Base-by-base conservation (phyloP, 73 alveolate species). In the Paramecium caudatum region DNA sequence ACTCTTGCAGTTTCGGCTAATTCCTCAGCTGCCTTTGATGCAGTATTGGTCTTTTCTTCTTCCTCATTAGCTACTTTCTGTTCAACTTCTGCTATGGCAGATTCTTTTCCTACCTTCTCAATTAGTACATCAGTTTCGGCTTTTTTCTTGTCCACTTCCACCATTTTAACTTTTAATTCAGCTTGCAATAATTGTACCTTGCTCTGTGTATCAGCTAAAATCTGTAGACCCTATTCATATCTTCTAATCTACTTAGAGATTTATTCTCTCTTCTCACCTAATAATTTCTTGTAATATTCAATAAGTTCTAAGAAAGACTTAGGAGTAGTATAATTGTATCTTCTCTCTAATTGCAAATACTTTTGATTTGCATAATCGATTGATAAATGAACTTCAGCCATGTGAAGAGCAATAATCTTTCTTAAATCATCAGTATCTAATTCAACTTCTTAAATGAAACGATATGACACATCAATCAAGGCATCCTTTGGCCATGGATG, bases 401-500 rank as follows among this genome's bases (percentile, higher is more conserved):
- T 96, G 63, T 96, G 94, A 47, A 81, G 87, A 23, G 98, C 90
- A 55, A 96, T 90, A 0, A 85, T 43, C 32, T 78, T 90, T 70
- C 96, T 90, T 6, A 92, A 82, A 82, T 96, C 99, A 21, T 96
- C 98, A 27, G 91, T 82, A 0, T 94, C 96, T 43, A 96, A 81
- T 83, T 96, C 97, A 23, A 95, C 86, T 27, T 95, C 99, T 23
- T 74, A 23, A 16, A 91, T 83, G 96, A 95, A 97, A 74, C 98
- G 92, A 82, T 92, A 95, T 3, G 99, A 98, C 91, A 98, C 99
- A 84, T 97, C 99, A 85, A 96, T 95, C 90, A 98, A 91, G 34
- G 99, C 99, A 91, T 97, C 98, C 90, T 96, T 96, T 46, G 99
- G 99, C 99, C 99, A 98, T 84, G 99, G 99, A 94, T 98, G 99